Evolutionary conservation across 2,329 filamentous ascomycete genomes (phyloP), one percentile per base, ranked within the genome.

Genomic region (Paracorniculantispora psalliotae): DNA sequence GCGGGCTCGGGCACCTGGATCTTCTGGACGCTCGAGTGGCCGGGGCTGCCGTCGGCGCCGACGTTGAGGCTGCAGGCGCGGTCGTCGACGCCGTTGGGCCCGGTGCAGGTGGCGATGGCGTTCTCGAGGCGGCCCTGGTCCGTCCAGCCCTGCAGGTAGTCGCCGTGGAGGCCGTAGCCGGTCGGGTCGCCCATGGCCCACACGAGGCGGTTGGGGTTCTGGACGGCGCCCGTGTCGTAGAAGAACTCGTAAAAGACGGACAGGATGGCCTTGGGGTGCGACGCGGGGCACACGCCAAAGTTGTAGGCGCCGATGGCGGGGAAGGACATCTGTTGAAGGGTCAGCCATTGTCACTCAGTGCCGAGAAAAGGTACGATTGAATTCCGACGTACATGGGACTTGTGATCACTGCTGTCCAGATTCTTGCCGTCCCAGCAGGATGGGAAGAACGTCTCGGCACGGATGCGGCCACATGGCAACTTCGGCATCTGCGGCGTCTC

Each of bases 381-480:
- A 12, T 26, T n/a, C 6, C 13, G 6, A 33, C 56, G 44, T 62
- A 86, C 77, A 64, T 86, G 84, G 54, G 71, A 79, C 64, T 77
- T 79, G 69, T 86, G 82, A 68, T 85, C 75, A 1, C 72, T 56
- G 8, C 77, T 76, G 67, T 86, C 82, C 35, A 83, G 65, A 62
- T 84, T 78, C 44, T 73, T 72, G 37, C 85, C 85, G 61, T 88
- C 77, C 85, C 85, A 87, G 74, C 84, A 87, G 4, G 79, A 78
- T 1, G 82, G 83, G 68, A 86, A 85, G 66, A 79, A 80, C n/a
- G 85, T 73, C 66, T 85, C 79, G n/a, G 79, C 74, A 39, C 82
- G 77, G 19, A 79, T 73, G 43, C 82, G 77, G 37, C 76, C 68
- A 65, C 85, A 87, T 60, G 76, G 75, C 62, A 77, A 75, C 1